Percentiles rank a stretch among this genome's conserved stretches.
These are phyloP conservation scores for Aspergillus amoenus DNA, from an alignment of 2,329 filamentous ascomycete species.

Conservation along the genomic window DNA sequence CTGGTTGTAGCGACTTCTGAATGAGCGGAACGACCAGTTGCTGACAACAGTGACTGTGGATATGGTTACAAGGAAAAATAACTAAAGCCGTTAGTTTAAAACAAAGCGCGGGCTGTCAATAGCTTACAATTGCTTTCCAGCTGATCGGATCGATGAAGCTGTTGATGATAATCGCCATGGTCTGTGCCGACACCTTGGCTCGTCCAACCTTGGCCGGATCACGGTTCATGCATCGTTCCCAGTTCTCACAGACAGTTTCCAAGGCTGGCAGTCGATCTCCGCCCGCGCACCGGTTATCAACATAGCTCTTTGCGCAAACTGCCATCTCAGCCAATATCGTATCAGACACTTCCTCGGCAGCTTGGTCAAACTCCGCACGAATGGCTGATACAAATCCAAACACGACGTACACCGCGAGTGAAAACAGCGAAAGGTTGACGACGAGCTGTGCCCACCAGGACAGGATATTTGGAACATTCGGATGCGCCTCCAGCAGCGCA, in stretches of 20 bases:
- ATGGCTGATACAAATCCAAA: conserved; percentile 70
- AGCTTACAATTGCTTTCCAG: conserved; percentile 71
- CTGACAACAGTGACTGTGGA: conserved; percentile 56
- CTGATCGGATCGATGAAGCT: conserved; percentile 88
- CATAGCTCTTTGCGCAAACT: conserved; percentile 70
- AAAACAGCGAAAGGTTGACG: conserved; percentile 51
- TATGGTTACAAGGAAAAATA: conserved; percentile 38
- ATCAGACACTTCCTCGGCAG: conserved; percentile 66
- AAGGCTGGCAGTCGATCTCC: conserved; percentile 70
- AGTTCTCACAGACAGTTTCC: conserved; percentile 70
- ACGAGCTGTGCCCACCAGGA: conserved; percentile 65
- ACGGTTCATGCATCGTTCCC: conserved; percentile 84
- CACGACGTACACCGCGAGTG: conserved; percentile 60
- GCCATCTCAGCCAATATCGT: conserved; percentile 72
- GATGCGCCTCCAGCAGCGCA: conserved; percentile 63
- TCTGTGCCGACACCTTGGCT: conserved; percentile 78
- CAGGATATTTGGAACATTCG: conserved; percentile 64
- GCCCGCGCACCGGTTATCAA: conserved; percentile 71
- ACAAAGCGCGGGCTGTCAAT: neutral
- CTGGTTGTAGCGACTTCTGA: conserved; percentile 40
- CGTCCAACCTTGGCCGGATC: conserved; percentile 76
- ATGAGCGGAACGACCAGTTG: conserved; percentile 60
- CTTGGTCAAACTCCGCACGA: conserved; percentile 71
- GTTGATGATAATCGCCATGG: conserved; percentile 90
- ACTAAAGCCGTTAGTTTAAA: conserved; percentile 26